Evolutionary conservation across 345 rosid genomes (phyloP), one percentile per base, ranked within the genome.

Genomic region (Luvunga scandens): DNA sequence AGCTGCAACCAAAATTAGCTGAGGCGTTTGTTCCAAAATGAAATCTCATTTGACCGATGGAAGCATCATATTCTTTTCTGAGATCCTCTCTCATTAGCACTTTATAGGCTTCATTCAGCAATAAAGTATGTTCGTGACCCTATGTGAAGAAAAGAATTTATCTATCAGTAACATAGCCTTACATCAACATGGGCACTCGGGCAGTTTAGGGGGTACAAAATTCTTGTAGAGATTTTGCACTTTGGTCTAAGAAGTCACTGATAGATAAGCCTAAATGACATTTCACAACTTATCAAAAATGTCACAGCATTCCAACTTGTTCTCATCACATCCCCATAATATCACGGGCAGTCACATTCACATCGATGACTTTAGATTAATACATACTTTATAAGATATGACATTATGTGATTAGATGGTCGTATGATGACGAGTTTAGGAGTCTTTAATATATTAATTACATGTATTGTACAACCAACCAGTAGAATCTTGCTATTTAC

Each of bases 101-200:
- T 73, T 69, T 71, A 18, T 90, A 90, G 34, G 93, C 93, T 75
- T 90, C 84, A 69, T 87, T 88, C 76, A 90, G 83, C 85, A 75
- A 57, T 68, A 89, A 69, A 55, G 89, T 77, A 25, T 83, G 61
- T 74, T 87, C 86, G 81, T 89, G 88, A 28, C 90, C 88, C 90
- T 87, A 48, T 27, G 21, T 42, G 21, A 10, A 34, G 45, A 61
- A 39, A 71, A 64, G 9, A 78, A 9, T 22, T 33, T 33, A 42
- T 64, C 68, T 24, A 55, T 45, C 50, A 55, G 65, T n/a, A 6
- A 1, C n/a, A 14, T 69, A 55, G n/a, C 14, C 63, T 72, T 28
- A 30, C 48, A 10, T 9, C 48, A 42, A 42, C 14, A 42, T 10
- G 48, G 48, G 48, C 48, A 42, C 27, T 53, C 31, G 39, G 36